phyloP scores from a whole-genome alignment of 2,329 filamentous ascomycete species.

The Scytalidium lignicola region DNA sequence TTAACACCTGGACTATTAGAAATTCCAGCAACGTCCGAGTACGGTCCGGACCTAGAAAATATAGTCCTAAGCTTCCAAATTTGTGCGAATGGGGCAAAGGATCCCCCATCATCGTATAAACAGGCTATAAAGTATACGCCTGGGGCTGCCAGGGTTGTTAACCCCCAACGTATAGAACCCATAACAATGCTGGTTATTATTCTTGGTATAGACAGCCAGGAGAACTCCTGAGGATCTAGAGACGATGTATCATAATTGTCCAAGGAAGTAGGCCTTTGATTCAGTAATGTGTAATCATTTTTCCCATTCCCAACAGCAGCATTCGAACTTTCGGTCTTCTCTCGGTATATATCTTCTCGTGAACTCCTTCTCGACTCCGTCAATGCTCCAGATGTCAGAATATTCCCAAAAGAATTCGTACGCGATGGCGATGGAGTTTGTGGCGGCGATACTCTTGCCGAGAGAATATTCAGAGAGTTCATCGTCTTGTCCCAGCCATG shows the following conservation, averaged over 20 bases:
- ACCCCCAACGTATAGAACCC: conserved; percentile 70
- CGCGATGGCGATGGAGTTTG: conserved; percentile 51
- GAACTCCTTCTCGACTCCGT: conserved; percentile 24
- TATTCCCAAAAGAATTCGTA: conserved; percentile 53
- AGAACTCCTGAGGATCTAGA: conserved; percentile 28
- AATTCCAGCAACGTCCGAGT: conserved; percentile 26
- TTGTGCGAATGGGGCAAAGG: conserved; percentile 73
- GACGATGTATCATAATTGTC: conserved; percentile 32
- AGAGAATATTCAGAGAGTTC: conserved; percentile 96
- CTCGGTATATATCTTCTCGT: conserved; percentile 33
- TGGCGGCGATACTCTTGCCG: conserved; percentile 68
- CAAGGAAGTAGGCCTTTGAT: conserved; percentile 70
- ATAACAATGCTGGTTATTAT: conserved; percentile 68
- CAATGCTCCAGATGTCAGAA: conserved; percentile 16
- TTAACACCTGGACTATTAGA: conserved; percentile 10
- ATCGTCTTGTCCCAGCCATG: conserved; percentile 62
- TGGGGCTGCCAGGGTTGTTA: conserved; percentile 74
- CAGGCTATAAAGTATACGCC: conserved; percentile 77
- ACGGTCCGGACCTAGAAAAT: conserved; percentile 39
- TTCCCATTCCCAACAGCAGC: conserved; percentile 33
- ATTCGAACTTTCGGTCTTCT: conserved; percentile 30
- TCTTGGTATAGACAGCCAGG: conserved; percentile 56
- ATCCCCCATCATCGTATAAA: conserved; percentile 75
- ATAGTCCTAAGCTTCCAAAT: conserved; percentile 53
- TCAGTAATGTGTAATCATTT: conserved; percentile 24